These are phyloP conservation scores for Penicillium olsonii DNA, from an alignment of 2,329 filamentous ascomycete genomes.

Conservation along the genomic window DNA sequence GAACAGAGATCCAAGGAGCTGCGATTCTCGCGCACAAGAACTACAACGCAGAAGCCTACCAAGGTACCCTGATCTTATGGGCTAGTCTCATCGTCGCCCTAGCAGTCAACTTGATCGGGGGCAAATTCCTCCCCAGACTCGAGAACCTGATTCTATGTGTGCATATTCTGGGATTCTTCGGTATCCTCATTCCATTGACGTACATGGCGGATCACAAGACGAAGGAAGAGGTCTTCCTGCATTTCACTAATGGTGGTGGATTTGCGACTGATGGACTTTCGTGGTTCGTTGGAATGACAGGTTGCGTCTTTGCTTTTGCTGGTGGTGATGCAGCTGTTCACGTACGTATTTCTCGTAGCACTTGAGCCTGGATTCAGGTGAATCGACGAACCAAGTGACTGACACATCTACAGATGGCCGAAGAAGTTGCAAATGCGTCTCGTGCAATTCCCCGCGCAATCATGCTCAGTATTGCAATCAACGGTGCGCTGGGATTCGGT, in stretches of 20 bases:
- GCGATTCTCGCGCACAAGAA: conserved; percentile 38
- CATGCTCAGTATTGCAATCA: conserved; percentile 37
- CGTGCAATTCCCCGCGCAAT: conserved; percentile 38
- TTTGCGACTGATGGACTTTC: conserved; percentile 48
- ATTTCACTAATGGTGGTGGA: conserved; percentile 49
- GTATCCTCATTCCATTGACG: conserved; percentile 50
- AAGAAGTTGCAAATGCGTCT: conserved; percentile 42
- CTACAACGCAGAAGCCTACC: conserved; percentile 47
- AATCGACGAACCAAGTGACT: not conserved
- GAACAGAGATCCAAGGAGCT: conserved; percentile 38
- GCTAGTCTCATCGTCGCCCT: conserved; percentile 42
- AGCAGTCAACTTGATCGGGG: conserved; percentile 47
- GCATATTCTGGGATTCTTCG: conserved; percentile 55
- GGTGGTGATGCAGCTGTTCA: conserved; percentile 42
- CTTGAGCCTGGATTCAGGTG: too few species aligned
- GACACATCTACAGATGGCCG: conserved; percentile 28
- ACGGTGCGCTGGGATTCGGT: conserved; percentile 36
- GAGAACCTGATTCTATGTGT: conserved; percentile 52
- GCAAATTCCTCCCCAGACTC: conserved; percentile 46
- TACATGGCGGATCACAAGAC: conserved; percentile 45
- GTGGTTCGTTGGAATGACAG: conserved; percentile 38
- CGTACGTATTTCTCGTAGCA: conserved; percentile 25
- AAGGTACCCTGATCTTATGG: conserved; percentile 52
- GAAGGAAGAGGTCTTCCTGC: conserved; percentile 48
- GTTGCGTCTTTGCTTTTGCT: conserved; percentile 37